Base-by-base conservation (phyloP, 805 yeast species). In the Scheffersomyces spartinae region DNA sequence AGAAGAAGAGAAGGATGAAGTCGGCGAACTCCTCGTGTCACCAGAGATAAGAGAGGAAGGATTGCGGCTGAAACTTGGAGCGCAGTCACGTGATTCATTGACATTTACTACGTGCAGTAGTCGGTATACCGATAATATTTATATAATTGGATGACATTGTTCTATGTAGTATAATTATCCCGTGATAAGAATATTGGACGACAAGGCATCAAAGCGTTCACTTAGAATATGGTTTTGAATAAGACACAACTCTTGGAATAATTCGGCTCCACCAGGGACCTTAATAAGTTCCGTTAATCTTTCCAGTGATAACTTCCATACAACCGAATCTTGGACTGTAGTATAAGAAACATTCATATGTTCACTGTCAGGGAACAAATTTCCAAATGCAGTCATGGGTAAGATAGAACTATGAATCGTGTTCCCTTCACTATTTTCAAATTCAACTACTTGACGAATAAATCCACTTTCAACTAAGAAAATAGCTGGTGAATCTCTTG, bases 381-480 rank as follows among this genome's bases (percentile, higher is more conserved):
- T 84, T 3, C 93, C 91, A 47, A 78, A 77, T 1, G 81, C 69
- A 0, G 88, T 78, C 31, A 79, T 68, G 4, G 91, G 84, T 27
- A 81, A 61, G 17, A 79, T 71, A 10, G 57, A 49, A 9, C 61
- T 50, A 13, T 48, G 52, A 12, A 60, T 40, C 27, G 49, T 60
- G 3, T 55, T 39, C 20, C 45, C 42, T 22, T 55, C 61, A 27
- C 52, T 51, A n/a, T n/a, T n/a, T 26, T 60, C 65, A 29, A 60
- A 55, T 26, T 49, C 46, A 28, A 52, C 43, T 2, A 48, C 41
- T 5, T 58, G 49, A n/a, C 56, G 44, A 12, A 61, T 52, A 18
- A 61, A 40, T 4, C 67, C 67, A 2, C 56, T 43, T 28, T 60
- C 64, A 13, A 61, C 54, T 15, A 55, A 60, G 24, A 30, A 28